Conservation (phyloP, 345 rosid species). For the Syzygium grande region DNA sequence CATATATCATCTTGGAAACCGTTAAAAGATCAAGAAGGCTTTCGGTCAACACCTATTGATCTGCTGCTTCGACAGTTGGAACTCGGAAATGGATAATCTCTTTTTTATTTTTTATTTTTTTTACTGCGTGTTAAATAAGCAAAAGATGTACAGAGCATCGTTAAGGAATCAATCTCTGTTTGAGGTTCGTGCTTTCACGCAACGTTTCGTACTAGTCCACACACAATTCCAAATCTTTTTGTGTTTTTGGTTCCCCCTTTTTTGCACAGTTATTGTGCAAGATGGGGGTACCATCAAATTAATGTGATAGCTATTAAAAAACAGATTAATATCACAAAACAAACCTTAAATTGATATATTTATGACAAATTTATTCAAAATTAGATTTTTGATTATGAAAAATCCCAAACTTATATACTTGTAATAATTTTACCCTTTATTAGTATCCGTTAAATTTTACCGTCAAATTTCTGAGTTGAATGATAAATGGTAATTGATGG, state of each 20-base stretch:
- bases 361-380: too few relatives aligned
- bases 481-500: too few relatives aligned
- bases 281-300: background rate
- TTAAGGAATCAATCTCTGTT: background rate
- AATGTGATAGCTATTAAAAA: background rate
- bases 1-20: background rate
- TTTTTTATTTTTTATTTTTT: too few relatives aligned
- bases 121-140: background rate
- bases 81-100: background rate
- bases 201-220: background rate
- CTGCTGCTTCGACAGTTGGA: background rate
- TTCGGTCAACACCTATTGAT: background rate
- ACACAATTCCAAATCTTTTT: background rate
- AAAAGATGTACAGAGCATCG: background rate
- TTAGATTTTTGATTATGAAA: too few relatives aligned
- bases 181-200: background rate
- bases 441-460: too few relatives aligned
- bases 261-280: background rate
- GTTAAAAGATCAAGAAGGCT: background rate
- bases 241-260: background rate
- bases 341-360: too few relatives aligned
- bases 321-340: background rate
- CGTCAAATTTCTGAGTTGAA: too few relatives aligned
- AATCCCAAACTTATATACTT: accelerated
- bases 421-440: too few relatives aligned